Conservation (phyloP, 331 rosid species). For the Pyracantha coccinea region DNA sequence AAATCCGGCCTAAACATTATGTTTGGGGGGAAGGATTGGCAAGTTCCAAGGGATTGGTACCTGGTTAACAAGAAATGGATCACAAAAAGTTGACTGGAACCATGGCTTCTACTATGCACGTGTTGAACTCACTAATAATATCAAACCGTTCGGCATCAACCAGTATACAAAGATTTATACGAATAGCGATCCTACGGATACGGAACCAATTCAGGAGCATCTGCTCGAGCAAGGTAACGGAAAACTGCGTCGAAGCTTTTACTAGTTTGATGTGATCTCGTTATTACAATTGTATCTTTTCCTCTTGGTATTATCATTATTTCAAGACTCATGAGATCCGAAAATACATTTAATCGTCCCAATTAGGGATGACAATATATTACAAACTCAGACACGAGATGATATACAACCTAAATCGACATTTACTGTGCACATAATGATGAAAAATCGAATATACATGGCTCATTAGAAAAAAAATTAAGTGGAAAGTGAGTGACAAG, state of each 20-base stretch:
- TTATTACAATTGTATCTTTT: not conserved
- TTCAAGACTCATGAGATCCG: conserved; percentile 5
- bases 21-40: too few species aligned
- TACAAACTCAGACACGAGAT: conserved; percentile 31
- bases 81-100: too few species aligned
- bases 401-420: conserved; percentile 21
- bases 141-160: too few species aligned
- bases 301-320: conserved; percentile 9
- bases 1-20: too few species aligned
- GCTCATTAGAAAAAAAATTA: conserved; percentile 14
- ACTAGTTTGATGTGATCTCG: not conserved
- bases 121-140: too few species aligned
- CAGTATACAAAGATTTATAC: too few species aligned
- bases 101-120: too few species aligned
- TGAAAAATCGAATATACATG: conserved; percentile 28
- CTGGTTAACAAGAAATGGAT: too few species aligned
- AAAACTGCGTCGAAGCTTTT: not conserved
- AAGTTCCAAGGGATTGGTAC: too few species aligned
- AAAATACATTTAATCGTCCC: conserved; percentile 37
- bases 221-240: too few species aligned
- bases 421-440: conserved; percentile 19
- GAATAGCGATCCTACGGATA: too few species aligned
- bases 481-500: conserved; percentile 6
- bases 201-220: too few species aligned
- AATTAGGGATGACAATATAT: conserved; percentile 15